Conservation (phyloP, 106 monocot genomes). For the Gastrodia elata region DNA sequence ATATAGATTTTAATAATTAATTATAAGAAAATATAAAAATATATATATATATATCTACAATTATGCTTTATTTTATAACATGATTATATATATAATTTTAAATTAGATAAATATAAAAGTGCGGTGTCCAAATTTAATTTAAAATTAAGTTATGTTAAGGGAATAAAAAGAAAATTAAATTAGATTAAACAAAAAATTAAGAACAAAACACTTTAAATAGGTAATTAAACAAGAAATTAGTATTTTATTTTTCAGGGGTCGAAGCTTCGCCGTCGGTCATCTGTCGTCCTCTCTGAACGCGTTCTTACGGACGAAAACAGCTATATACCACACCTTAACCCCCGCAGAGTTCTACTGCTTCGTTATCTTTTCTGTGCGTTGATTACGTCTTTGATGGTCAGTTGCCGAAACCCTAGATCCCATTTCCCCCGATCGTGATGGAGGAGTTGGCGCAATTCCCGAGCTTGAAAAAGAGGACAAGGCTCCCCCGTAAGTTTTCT, state of each 20-base stretch:
- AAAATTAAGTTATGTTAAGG: no score
- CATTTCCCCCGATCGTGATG: not conserved
- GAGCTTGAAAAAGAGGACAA: conserved; percentile 11
- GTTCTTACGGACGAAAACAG: not conserved
- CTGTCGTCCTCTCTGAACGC: not conserved
- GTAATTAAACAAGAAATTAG: no score
- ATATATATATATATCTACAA: no score
- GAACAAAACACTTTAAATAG: no score
- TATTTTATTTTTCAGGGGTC: not conserved
- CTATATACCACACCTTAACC: not conserved
- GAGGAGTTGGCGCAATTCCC: not conserved
- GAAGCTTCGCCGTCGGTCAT: conserved; percentile 7
- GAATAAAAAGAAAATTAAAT: no score
- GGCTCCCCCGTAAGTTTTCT: conserved; percentile 11
- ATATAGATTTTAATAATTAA: no score
- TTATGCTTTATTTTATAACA: not conserved
- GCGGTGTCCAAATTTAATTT: no score
- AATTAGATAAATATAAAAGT: no score
- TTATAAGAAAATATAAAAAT: no score
- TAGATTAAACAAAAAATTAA: no score
- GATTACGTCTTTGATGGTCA: conserved; percentile 1
- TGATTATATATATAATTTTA: no score
- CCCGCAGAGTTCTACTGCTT: not conserved
- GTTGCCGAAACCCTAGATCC: not conserved
- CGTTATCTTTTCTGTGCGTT: not conserved